These are phyloP conservation scores for Avena insularis DNA, from an alignment of 176 grass and related monocot species.

Conservation along the genomic window DNA sequence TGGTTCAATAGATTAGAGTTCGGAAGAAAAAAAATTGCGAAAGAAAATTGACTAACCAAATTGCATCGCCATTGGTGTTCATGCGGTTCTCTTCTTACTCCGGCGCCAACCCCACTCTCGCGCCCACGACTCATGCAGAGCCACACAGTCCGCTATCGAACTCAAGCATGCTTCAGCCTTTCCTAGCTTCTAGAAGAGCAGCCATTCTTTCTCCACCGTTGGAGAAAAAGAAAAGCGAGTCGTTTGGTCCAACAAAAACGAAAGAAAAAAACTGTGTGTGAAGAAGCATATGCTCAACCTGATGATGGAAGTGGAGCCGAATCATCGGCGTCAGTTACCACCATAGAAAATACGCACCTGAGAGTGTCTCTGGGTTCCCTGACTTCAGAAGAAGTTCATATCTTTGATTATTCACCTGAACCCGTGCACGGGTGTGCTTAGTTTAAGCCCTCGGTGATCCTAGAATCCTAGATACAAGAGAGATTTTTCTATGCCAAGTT, in stretches of 20 bases:
- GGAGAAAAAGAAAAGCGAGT: not conserved
- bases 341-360: not conserved
- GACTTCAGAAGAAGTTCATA: not conserved
- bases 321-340: not conserved
- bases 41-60: too few relatives aligned
- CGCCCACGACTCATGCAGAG: not conserved
- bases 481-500: conserved; percentile 18
- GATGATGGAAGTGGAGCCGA: not conserved
- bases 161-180: not conserved
- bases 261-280: not conserved
- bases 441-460: conserved; percentile 35
- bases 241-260: not conserved
- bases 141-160: not conserved
- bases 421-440: not conserved
- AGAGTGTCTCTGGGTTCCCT: not conserved
- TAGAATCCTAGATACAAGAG: conserved; percentile 28
- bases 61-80: too few relatives aligned
- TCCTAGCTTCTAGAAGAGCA: not conserved
- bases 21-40: too few relatives aligned
- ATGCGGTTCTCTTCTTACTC: too few relatives aligned
- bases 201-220: not conserved
- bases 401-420: not conserved
- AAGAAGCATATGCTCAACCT: not conserved
- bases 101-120: too few relatives aligned
- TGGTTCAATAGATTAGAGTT: too few relatives aligned